Conservation (phyloP, 441 rosid genomes). For the Arabidopsis hybrid region DNA sequence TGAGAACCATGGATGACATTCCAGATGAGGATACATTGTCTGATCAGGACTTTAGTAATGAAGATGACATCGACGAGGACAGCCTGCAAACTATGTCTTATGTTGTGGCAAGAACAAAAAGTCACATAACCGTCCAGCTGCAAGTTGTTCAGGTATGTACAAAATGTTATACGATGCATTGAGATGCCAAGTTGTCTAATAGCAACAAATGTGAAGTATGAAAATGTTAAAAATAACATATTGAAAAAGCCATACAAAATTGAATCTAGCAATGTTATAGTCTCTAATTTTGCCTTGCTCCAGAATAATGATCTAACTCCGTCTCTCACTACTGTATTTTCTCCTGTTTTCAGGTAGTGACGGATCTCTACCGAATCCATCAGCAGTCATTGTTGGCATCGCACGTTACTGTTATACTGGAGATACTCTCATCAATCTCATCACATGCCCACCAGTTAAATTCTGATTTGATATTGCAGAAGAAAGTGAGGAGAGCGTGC, state of each 20-base stretch:
- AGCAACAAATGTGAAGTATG: constrained; percentile 18
- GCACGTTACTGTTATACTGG: constrained; percentile 56
- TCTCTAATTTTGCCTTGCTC: constrained; percentile 11
- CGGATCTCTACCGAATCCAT: constrained; percentile 65
- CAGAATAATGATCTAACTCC: constrained; percentile 6
- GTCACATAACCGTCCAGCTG: constrained; percentile 84
- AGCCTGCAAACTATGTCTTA: constrained; percentile 79
- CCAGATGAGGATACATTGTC: constrained; percentile 68
- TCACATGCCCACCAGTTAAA: constrained; percentile 80
- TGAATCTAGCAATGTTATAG: constrained; percentile 11
- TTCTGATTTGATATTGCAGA: constrained; percentile 59
- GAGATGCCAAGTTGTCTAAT: constrained; percentile 31
- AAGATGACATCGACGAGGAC: constrained; percentile 81
- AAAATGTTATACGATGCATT: constrained; percentile 22
- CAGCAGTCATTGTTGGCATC: constrained; percentile 58
- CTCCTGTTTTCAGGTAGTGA: constrained; percentile 66
- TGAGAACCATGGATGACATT: constrained; percentile 77
- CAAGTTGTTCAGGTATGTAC: constrained; percentile 73
- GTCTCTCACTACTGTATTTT: constrained; percentile 19
- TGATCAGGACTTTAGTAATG: constrained; percentile 62
- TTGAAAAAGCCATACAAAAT: not conserved
- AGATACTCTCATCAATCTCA: constrained; percentile 65
- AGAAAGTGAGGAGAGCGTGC: constrained; percentile 81
- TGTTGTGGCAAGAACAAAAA: constrained; percentile 84
- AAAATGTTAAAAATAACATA: not conserved